Conservation (phyloP, 2,329 filamentous ascomycete species). For the Microdochium nivale region DNA sequence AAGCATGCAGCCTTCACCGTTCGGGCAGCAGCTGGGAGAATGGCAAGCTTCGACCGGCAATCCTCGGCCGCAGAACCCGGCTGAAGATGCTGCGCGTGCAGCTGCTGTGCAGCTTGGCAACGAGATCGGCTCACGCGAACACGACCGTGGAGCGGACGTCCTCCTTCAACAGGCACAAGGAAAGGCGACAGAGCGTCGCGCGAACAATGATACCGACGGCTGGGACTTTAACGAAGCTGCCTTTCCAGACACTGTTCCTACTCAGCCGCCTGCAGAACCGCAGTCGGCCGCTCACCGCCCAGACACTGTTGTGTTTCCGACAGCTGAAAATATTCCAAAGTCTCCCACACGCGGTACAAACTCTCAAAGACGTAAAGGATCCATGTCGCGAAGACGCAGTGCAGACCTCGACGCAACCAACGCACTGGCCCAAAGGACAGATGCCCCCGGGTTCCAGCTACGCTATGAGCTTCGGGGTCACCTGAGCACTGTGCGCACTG, state of each 20-base stretch:
- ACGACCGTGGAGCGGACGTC: not conserved
- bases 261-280: conserved; percentile 21
- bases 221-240: conserved; percentile 89
- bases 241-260: conserved; percentile 46
- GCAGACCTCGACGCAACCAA: conserved; percentile 56
- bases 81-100: not conserved
- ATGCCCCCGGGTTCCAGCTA: conserved; percentile 79
- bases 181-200: conserved; percentile 34
- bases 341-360: conserved; percentile 64
- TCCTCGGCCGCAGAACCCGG: not conserved
- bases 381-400: conserved; percentile 62
- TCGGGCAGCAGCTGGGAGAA: not conserved
- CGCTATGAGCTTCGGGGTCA: conserved; percentile 88
- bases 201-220: conserved; percentile 56
- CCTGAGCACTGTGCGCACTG: conserved; percentile 84
- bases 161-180: conserved; percentile 14
- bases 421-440: conserved; percentile 45
- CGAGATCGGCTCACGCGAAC: not conserved
- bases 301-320: conserved; percentile 82
- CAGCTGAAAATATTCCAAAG: conserved; percentile 70
- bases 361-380: conserved; percentile 73
- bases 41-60: not conserved
- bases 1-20: not conserved
- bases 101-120: not conserved
- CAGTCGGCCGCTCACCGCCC: conserved; percentile 54